These are phyloP conservation scores for Colletotrichum zoysiae DNA, from an alignment of 2,329 filamentous ascomycete species.

Conservation along the genomic window DNA sequence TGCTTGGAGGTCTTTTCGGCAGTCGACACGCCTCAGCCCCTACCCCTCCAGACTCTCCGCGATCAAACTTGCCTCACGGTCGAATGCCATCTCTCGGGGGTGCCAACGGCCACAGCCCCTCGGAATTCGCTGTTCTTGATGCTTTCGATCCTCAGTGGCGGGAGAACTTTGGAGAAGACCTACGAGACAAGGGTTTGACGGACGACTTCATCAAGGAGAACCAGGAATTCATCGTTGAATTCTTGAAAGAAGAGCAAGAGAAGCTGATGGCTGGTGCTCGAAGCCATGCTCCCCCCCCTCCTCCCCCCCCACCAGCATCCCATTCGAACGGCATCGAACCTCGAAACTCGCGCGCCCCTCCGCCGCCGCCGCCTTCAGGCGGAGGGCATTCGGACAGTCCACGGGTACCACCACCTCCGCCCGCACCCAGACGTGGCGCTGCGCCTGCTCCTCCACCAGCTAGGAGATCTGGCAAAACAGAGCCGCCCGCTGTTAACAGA, in stretches of 20 bases:
- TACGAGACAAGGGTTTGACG: conserved; percentile 72
- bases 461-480: conserved; percentile 68
- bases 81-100: conserved; percentile 59
- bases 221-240: conserved; percentile 76
- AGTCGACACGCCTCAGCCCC: conserved; percentile 70
- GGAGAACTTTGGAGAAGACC: conserved; percentile 74
- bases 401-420: conserved; percentile 58
- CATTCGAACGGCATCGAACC: conserved; percentile 51
- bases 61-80: conserved; percentile 54
- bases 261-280: conserved; percentile 49
- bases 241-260: conserved; percentile 69
- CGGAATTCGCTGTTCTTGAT: conserved; percentile 73
- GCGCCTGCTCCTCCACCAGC: conserved; percentile 71
- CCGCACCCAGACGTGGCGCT: conserved; percentile 55
- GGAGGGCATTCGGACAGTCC: conserved; percentile 42
- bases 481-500: conserved; percentile 52
- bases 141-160: conserved; percentile 75
- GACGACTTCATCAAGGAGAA: conserved; percentile 77
- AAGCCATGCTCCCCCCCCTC: conserved; percentile 43
- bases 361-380: conserved; percentile 51
- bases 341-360: conserved; percentile 51
- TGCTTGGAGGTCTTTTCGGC: conserved; percentile 73
- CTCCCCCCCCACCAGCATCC: conserved; percentile 46
- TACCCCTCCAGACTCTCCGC: conserved; percentile 69
- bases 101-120: conserved; percentile 60